phyloP scores from a whole-genome alignment of 441 rosid species.

The Erodium moschatum region DNA sequence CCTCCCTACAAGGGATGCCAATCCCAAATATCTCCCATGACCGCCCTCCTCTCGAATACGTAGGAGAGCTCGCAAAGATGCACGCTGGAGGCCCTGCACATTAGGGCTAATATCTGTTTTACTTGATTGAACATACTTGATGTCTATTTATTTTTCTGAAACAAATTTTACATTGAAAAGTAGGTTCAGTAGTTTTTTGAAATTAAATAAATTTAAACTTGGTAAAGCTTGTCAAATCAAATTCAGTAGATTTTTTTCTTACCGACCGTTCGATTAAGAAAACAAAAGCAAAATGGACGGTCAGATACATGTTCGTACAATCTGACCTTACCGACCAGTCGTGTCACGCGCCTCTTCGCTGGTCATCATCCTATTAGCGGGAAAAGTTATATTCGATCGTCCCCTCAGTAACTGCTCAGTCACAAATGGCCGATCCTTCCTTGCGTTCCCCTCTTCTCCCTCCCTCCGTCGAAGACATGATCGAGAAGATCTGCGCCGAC shows the following conservation, averaged over 20 bases:
- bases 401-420: background rate
- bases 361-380: background rate
- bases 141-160: too few relatives aligned
- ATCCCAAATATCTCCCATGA: too few relatives aligned
- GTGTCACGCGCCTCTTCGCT: background rate
- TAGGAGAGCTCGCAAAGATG: too few relatives aligned
- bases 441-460: background rate
- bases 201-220: too few relatives aligned
- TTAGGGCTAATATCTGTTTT: too few relatives aligned
- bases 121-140: too few relatives aligned
- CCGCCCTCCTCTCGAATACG: too few relatives aligned
- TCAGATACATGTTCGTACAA: background rate
- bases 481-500: conserved; percentile 6
- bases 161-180: too few relatives aligned
- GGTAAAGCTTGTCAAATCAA: background rate
- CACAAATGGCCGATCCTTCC: conserved; percentile 6
- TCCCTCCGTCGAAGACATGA: conserved; percentile 7
- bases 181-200: too few relatives aligned
- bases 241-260: too few relatives aligned
- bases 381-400: background rate
- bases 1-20: too few relatives aligned
- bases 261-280: background rate
- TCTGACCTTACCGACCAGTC: background rate
- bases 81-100: too few relatives aligned
- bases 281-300: background rate